These are phyloP conservation scores for Aureobasidium leucospermi DNA, from an alignment of 2,329 filamentous ascomycete genomes.

Conservation along the genomic window DNA sequence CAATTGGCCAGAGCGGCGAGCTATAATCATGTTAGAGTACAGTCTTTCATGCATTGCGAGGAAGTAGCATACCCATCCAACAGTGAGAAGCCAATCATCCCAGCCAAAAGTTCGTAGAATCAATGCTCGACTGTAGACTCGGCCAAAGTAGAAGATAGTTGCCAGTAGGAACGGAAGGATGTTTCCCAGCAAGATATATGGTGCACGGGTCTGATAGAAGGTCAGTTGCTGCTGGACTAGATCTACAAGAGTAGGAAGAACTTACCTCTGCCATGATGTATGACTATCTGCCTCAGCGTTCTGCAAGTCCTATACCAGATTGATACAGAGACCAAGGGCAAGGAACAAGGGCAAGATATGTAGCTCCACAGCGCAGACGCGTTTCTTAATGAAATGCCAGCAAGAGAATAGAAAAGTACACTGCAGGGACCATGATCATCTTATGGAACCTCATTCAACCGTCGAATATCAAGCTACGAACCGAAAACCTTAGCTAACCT, in stretches of 20 bases:
- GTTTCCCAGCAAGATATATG: conserved; percentile 8
- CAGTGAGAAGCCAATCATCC: conserved; percentile 5
- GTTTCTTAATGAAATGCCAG: background rate
- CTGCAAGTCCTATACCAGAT: background rate
- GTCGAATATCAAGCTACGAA: background rate
- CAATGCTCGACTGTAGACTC: background rate
- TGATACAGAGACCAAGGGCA: background rate
- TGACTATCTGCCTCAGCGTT: background rate
- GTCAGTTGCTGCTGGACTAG: background rate
- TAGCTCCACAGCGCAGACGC: background rate
- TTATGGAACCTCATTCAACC: background rate
- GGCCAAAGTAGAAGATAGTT: background rate
- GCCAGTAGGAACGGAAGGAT: conserved; percentile 4
- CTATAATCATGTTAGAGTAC: background rate
- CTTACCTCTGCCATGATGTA: background rate
- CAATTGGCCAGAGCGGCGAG: conserved; percentile 1
- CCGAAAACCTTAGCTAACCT: background rate
- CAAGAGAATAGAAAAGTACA: background rate
- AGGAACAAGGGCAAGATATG: background rate
- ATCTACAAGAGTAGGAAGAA: background rate
- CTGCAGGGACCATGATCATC: background rate
- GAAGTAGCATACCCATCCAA: background rate
- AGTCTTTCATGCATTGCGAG: background rate
- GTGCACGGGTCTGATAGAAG: background rate
- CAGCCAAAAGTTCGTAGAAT: background rate